phyloP scores from a whole-genome alignment of 345 rosid genomes.

The Nephelium lappaceum region DNA sequence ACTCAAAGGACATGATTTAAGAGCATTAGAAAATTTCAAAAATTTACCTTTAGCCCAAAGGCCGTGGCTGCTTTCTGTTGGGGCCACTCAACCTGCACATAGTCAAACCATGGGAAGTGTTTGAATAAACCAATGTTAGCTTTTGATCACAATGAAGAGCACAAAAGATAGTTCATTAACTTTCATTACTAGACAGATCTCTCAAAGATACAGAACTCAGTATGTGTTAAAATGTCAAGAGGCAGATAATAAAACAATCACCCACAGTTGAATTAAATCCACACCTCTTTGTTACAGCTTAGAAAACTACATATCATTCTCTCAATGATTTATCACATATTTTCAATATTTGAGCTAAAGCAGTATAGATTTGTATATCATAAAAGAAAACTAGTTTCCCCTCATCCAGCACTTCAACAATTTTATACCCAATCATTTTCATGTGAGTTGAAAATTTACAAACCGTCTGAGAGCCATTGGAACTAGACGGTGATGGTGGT shows the following conservation, averaged over 20 bases:
- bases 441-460: conserved; percentile 21
- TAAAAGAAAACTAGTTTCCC: background rate
- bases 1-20: background rate
- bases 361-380: background rate
- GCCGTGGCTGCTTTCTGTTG: conserved; percentile 33
- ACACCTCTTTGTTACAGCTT: background rate
- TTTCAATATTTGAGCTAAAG: background rate
- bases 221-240: background rate
- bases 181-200: background rate
- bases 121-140: background rate
- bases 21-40: background rate
- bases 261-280: background rate
- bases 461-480: conserved; percentile 59
- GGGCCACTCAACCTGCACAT: conserved; percentile 36
- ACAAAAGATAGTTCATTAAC: conserved; percentile 3
- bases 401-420: background rate
- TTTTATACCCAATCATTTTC: conserved; percentile 2
- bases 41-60: conserved; percentile 47
- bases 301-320: background rate
- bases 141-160: background rate
- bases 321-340: background rate
- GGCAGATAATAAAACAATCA: background rate
- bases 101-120: background rate
- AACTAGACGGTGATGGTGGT: conserved; percentile 35
- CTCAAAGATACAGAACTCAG: background rate